Conservation (phyloP, 176 grass and related monocot genomes). For the Oryza meyeriana region DNA sequence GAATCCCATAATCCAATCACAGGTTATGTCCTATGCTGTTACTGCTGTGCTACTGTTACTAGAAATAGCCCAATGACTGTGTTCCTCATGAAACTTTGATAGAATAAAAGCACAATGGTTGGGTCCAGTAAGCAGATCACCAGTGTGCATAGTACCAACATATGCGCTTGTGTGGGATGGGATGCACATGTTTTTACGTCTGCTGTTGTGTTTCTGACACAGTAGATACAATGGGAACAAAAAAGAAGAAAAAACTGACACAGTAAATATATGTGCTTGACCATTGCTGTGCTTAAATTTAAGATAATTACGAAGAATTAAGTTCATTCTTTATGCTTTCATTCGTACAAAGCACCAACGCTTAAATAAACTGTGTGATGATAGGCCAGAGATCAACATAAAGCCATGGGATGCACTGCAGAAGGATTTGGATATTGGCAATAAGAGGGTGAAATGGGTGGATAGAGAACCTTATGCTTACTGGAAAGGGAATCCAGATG, state of each 20-base stretch:
- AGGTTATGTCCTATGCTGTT: background rate
- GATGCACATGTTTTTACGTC: slow-evolving; percentile 11
- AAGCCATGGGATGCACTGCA: slow-evolving; percentile 61
- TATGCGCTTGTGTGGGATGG: background rate
- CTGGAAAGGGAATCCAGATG: slow-evolving; percentile 83
- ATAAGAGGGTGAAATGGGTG: slow-evolving; percentile 53
- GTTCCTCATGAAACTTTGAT: background rate
- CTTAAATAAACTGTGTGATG: slow-evolving; percentile 27
- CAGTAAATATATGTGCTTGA: background rate
- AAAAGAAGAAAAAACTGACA: background rate
- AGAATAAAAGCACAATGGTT: background rate
- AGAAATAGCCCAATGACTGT: background rate
- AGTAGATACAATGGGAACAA: background rate
- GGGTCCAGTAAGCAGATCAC: background rate
- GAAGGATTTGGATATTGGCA: slow-evolving; percentile 48
- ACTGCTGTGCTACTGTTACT: background rate
- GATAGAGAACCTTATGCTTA: slow-evolving; percentile 78
- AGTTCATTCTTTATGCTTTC: background rate
- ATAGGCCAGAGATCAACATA: slow-evolving; percentile 83
- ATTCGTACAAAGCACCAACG: background rate
- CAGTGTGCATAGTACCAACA: background rate
- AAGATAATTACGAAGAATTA: background rate
- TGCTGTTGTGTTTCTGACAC: background rate
- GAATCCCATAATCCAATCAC: background rate
- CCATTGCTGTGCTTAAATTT: background rate